Evolutionary conservation across 1,139 yeast genomes (phyloP).

Genomic region (Hansenula sp.): DNA sequence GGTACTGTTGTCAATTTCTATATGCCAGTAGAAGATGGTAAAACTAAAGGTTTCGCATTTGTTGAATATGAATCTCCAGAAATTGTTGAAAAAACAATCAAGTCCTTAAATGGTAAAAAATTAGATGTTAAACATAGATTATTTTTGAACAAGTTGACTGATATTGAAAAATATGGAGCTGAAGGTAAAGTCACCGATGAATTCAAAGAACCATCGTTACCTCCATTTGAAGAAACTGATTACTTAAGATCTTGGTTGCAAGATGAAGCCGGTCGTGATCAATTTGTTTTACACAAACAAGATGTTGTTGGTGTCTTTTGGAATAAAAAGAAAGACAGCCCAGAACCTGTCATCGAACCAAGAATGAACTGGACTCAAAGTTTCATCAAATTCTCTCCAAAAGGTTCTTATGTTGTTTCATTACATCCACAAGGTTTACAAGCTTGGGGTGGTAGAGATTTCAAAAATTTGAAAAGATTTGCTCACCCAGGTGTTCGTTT

Average conservation of each 20-base stretch:
- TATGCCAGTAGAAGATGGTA: constrained; percentile 80
- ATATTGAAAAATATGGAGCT: constrained; percentile 77
- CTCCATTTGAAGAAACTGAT: constrained; percentile 71
- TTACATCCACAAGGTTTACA: constrained; percentile 95
- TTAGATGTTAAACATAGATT: constrained; percentile 92
- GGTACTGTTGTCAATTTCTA: constrained; percentile 48
- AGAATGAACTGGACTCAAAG: constrained; percentile 83
- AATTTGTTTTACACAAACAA: constrained; percentile 73
- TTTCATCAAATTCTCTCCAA: constrained; percentile 87
- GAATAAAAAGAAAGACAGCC: constrained; percentile 74
- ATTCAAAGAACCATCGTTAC: constrained; percentile 67
- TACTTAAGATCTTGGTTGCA: constrained; percentile 89
- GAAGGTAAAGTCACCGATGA: constrained; percentile 62
- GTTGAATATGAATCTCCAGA: constrained; percentile 72
- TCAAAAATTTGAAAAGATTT: constrained; percentile 72
- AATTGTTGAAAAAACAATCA: constrained; percentile 76
- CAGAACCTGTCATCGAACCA: constrained; percentile 77
- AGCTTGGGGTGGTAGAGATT: constrained; percentile 91
- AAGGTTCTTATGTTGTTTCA: constrained; percentile 85
- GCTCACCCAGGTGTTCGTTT: constrained; percentile 88
- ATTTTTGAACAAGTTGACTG: constrained; percentile 76
- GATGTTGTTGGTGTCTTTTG: constrained; percentile 85
- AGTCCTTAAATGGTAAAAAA: constrained; percentile 80
- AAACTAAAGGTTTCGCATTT: constrained; percentile 84
- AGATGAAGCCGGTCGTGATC: constrained; percentile 89